phyloP scores from a whole-genome alignment of 2,329 filamentous ascomycete species.

The Calonectria henricotiae region DNA sequence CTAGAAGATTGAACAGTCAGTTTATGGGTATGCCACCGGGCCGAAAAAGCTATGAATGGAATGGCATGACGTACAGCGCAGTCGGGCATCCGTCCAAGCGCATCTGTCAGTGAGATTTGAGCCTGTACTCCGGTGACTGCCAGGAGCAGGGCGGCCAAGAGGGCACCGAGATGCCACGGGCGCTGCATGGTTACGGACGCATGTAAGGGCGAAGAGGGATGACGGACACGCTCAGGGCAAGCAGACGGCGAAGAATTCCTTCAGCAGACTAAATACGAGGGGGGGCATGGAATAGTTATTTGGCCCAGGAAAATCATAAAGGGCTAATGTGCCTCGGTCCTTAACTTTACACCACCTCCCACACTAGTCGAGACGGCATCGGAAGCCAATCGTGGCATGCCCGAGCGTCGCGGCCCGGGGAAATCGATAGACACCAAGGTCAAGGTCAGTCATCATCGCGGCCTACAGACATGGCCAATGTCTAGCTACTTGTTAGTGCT shows the following conservation, averaged over 20 bases:
- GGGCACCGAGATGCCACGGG: constrained; percentile 1
- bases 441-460: neutral
- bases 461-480: neutral
- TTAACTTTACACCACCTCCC: neutral
- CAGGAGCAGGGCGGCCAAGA: constrained; percentile 3
- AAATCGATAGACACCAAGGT: neutral
- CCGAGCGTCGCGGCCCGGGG: constrained; percentile 12
- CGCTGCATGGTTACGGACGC: constrained; percentile 10
- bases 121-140: neutral
- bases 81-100: constrained; percentile 9
- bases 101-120: constrained; percentile 10
- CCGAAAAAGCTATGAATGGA: neutral
- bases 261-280: neutral
- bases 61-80: constrained; percentile 1
- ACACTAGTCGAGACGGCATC: constrained; percentile 13
- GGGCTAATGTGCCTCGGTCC: constrained; percentile 20
- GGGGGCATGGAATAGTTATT: constrained; percentile 3
- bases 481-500: neutral
- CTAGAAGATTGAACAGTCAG: constrained; percentile 17
- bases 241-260: neutral
- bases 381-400: constrained; percentile 22
- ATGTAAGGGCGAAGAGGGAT: neutral
- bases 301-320: constrained; percentile 12
- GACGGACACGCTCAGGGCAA: neutral
- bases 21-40: neutral